phyloP scores from a whole-genome alignment of 768 basidiomycete species.

The Albatrellus ellisii region DNA sequence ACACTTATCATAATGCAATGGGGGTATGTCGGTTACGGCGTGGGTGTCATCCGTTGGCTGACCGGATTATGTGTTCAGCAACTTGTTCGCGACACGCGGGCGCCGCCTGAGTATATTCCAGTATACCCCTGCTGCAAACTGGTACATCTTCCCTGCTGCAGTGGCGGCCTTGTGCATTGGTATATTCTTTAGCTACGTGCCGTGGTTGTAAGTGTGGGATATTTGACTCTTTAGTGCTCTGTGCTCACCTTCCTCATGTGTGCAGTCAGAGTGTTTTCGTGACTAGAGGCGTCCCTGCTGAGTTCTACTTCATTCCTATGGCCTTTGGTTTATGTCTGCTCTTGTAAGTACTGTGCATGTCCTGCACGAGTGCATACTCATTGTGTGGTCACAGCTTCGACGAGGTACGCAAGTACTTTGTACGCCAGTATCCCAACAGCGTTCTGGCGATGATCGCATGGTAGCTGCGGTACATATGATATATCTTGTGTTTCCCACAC shows the following conservation, averaged over 20 bases:
- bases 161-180: conserved; percentile 28
- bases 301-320: conserved; percentile 40
- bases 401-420: conserved; percentile 9
- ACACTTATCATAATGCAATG: conserved; percentile 47
- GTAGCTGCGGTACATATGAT: too few relatives aligned
- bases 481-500: too few relatives aligned
- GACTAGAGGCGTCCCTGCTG: conserved; percentile 29
- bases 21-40: conserved; percentile 18
- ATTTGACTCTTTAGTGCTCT: background rate
- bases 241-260: background rate
- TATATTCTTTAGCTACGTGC: conserved; percentile 28
- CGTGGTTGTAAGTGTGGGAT: conserved; percentile 21
- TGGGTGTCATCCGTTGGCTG: background rate
- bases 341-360: conserved; percentile 10
- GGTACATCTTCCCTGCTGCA: conserved; percentile 30
- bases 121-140: conserved; percentile 33
- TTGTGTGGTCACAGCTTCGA: conserved; percentile 3
- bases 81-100: conserved; percentile 41
- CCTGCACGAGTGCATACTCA: background rate
- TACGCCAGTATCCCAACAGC: conserved; percentile 8
- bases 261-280: conserved; percentile 32
- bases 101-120: conserved; percentile 42
- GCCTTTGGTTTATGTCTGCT: conserved; percentile 23
- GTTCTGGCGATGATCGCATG: conserved; percentile 10
- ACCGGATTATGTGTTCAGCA: conserved; percentile 12